A percentile compares a stretch with the other conserved stretches of the same genome.
These are phyloP conservation scores for Trichophyton schoenleinii DNA, from an alignment of 2,329 filamentous ascomycete species.

Conservation along the genomic window DNA sequence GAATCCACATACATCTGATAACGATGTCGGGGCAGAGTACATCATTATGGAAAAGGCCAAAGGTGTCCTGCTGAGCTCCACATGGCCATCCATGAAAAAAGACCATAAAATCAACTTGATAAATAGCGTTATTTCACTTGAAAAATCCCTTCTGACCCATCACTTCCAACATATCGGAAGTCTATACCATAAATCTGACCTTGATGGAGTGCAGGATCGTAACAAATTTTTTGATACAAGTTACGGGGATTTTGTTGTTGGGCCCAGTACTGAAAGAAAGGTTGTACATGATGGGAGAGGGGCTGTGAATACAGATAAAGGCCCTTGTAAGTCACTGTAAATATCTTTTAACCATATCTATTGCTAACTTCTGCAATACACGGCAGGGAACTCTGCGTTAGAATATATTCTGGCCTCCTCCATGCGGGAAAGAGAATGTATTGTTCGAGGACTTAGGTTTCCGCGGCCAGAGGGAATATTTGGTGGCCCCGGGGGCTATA, in stretches of 20 bases:
- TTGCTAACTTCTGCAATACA: not conserved
- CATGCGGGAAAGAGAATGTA: not conserved
- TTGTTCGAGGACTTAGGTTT: not conserved
- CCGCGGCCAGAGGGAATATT: not conserved
- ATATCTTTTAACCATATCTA: not conserved
- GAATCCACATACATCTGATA: constrained; percentile 17
- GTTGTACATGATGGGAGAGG: not conserved
- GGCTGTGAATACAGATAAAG: not conserved
- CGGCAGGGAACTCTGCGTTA: not conserved
- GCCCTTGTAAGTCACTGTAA: not conserved
- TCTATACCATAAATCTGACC: not conserved
- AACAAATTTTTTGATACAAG: constrained; percentile 5
- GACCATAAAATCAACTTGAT: constrained; percentile 10
- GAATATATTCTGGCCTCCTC: constrained; percentile 5
- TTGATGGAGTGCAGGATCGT: not conserved
- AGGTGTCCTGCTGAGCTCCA: constrained; percentile 20
- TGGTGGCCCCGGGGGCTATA: not conserved
- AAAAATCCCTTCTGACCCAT: constrained; percentile 7
- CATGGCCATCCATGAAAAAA: constrained; percentile 19
- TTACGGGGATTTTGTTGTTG: constrained; percentile 9
- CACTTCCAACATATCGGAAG: not conserved
- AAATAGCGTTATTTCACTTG: constrained; percentile 15
- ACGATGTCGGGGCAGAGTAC: constrained; percentile 29
- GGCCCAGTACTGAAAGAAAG: constrained; percentile 4
- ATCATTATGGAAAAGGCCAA: constrained; percentile 28